phyloP scores from a whole-genome alignment of 1,284 basidiomycete species.

The Naganishia albida region DNA sequence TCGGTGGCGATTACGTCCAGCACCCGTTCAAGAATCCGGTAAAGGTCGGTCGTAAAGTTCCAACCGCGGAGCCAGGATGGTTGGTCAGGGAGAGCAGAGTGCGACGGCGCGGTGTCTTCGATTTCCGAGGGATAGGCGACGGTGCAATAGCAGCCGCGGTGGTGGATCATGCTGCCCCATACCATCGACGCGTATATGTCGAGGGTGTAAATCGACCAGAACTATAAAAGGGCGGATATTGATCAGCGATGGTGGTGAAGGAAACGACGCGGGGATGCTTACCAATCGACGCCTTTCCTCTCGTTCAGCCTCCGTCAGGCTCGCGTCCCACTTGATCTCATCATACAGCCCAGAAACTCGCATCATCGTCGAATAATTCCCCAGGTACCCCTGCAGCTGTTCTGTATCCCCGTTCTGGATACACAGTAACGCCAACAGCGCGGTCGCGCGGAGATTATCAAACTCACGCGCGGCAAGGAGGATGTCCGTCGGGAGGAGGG shows the following conservation, averaged over 20 bases:
- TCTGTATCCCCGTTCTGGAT: slow-evolving; percentile 45
- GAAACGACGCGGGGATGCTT: slow-evolving; percentile 19
- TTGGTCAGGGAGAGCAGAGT: background rate
- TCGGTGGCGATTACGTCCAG: slow-evolving; percentile 41
- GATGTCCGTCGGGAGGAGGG: slow-evolving; percentile 38
- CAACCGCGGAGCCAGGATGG: slow-evolving; percentile 46
- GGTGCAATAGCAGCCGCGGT: slow-evolving; percentile 47
- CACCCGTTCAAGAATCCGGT: slow-evolving; percentile 50
- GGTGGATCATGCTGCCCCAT: slow-evolving; percentile 45
- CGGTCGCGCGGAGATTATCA: slow-evolving; percentile 42
- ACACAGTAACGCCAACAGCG: slow-evolving; percentile 43
- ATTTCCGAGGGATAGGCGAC: slow-evolving; percentile 51
- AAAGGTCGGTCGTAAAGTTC: slow-evolving; percentile 51
- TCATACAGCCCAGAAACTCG: slow-evolving; percentile 46
- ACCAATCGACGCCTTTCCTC: slow-evolving; percentile 50
- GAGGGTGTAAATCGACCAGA: slow-evolving; percentile 49
- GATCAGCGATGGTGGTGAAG: background rate
- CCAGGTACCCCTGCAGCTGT: slow-evolving; percentile 41
- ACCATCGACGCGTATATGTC: slow-evolving; percentile 49
- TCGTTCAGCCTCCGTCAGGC: slow-evolving; percentile 42
- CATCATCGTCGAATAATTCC: slow-evolving; percentile 47
- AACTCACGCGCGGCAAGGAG: slow-evolving; percentile 37
- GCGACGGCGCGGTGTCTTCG: slow-evolving; percentile 37
- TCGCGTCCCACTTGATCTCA: slow-evolving; percentile 46
- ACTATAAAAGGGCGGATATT: slow-evolving; percentile 37